Evolutionary conservation across 2,329 filamentous ascomycete genomes (phyloP).

Genomic region (Cladophialophora bantiana): DNA sequence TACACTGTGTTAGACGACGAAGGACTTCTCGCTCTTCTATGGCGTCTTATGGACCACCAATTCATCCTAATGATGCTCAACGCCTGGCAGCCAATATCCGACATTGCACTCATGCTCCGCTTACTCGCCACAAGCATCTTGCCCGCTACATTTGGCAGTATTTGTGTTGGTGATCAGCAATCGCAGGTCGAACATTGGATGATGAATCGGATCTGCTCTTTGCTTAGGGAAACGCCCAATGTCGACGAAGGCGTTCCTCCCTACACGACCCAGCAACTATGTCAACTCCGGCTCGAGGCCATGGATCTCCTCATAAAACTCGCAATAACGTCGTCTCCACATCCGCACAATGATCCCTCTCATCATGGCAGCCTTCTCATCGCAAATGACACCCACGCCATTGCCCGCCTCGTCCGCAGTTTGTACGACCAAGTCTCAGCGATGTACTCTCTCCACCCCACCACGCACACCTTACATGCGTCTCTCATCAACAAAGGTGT

Average conservation of each 20-base stretch:
- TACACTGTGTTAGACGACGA: constrained; percentile 51
- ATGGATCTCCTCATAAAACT: constrained; percentile 53
- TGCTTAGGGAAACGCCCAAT: constrained; percentile 62
- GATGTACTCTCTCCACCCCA: constrained; percentile 61
- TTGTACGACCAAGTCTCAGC: constrained; percentile 74
- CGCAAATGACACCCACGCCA: constrained; percentile 70
- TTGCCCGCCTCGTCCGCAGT: constrained; percentile 77
- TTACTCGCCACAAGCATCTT: constrained; percentile 64
- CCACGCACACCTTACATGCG: constrained; percentile 54
- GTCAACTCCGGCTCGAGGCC: constrained; percentile 52
- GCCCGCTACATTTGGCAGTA: constrained; percentile 61
- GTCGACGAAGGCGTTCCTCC: constrained; percentile 53
- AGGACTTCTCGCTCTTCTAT: constrained; percentile 57
- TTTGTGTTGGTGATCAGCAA: constrained; percentile 52
- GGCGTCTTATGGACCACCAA: constrained; percentile 63
- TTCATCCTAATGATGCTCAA: constrained; percentile 67
- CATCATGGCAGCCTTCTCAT: constrained; percentile 68
- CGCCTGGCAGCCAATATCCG: constrained; percentile 62
- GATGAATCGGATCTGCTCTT: constrained; percentile 63
- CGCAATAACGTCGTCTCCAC: constrained; percentile 47
- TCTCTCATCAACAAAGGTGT: constrained; percentile 65
- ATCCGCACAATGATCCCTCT: constrained; percentile 67
- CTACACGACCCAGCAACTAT: constrained; percentile 45
- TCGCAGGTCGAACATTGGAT: constrained; percentile 54
- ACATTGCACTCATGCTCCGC: constrained; percentile 62